Evolutionary conservation across 371 early-diverging fungal genomes (phyloP).

Genomic region (Rozella allomycis): DNA sequence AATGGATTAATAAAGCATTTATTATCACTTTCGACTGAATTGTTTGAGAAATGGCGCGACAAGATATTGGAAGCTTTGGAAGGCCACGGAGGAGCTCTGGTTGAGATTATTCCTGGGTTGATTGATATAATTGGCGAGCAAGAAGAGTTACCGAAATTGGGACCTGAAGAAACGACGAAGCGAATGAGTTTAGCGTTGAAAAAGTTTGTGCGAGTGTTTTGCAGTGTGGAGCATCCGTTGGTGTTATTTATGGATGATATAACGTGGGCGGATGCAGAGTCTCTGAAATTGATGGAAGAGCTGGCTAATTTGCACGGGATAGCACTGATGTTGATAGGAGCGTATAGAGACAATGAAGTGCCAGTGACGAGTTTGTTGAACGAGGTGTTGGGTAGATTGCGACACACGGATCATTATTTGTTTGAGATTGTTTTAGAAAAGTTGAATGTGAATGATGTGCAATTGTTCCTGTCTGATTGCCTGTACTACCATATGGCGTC

Average conservation of each 20-base stretch:
- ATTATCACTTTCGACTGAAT: too few species aligned
- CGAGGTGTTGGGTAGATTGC: not conserved
- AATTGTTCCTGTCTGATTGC: not conserved
- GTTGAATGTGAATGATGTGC: not conserved
- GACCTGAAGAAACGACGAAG: not conserved
- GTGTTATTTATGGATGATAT: constrained; percentile 2
- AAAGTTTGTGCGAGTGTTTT: constrained; percentile 1
- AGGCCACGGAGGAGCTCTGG: too few species aligned
- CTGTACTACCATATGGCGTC: not conserved
- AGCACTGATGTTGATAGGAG: constrained; percentile 1
- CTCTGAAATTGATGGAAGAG: constrained; percentile 1
- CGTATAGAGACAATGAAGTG: constrained; percentile 2
- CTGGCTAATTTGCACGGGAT: not conserved
- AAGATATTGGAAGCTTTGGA: too few species aligned
- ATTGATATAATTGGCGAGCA: constrained; percentile 1
- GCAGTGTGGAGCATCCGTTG: not conserved
- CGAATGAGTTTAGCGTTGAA: constrained; percentile 1
- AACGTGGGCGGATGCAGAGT: constrained; percentile 1
- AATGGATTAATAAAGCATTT: too few species aligned
- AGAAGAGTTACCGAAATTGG: not conserved
- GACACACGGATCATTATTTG: not conserved
- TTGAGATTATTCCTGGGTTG: constrained; percentile 2
- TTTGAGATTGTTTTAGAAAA: not conserved
- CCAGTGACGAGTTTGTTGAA: not conserved
- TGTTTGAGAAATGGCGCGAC: too few species aligned